A percentile compares a stretch with the other conserved stretches of the same genome.
These are phyloP conservation scores for Fusarium sp. DNA, from an alignment of 2,329 filamentous ascomycete species.

Conservation along the genomic window DNA sequence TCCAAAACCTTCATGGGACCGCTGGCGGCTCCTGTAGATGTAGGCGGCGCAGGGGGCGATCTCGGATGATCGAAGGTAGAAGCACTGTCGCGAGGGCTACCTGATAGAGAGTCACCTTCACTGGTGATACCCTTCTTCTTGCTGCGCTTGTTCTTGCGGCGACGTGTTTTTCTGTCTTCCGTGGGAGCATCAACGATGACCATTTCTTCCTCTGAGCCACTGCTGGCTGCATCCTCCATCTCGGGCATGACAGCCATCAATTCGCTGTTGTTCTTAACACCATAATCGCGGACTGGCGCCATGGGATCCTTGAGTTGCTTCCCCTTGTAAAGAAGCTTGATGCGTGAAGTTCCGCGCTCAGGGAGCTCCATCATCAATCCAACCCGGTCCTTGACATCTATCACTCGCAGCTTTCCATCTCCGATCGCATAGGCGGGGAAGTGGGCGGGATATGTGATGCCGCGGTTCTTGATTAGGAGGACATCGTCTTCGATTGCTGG, in stretches of 20 bases:
- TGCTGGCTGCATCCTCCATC: slow-evolving; percentile 49
- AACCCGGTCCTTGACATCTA: slow-evolving; percentile 74
- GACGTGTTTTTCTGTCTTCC: slow-evolving; percentile 51
- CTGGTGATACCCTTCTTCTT: slow-evolving; percentile 45
- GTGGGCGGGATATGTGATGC: slow-evolving; percentile 73
- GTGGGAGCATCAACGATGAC: slow-evolving; percentile 56
- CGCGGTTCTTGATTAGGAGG: slow-evolving; percentile 75
- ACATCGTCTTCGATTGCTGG: slow-evolving; percentile 71
- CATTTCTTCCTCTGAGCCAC: slow-evolving; percentile 57
- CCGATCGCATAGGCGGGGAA: slow-evolving; percentile 82
- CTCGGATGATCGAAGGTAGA: slow-evolving; percentile 51
- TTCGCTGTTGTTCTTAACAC: slow-evolving; percentile 70
- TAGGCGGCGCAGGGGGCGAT: slow-evolving; percentile 39
- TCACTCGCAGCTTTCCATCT: slow-evolving; percentile 75
- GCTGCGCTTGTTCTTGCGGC: slow-evolving; percentile 57
- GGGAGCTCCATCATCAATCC: slow-evolving; percentile 73
- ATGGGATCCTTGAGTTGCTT: slow-evolving; percentile 73
- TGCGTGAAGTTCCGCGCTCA: slow-evolving; percentile 60
- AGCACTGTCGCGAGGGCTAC: slow-evolving; percentile 58
- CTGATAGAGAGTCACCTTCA: slow-evolving; percentile 53
- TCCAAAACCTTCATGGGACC: slow-evolving; percentile 68
- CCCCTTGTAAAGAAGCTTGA: slow-evolving; percentile 81
- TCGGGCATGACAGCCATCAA: slow-evolving; percentile 63
- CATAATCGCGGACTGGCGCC: slow-evolving; percentile 68
- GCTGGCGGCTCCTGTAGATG: slow-evolving; percentile 48